Percentiles rank a stretch among this genome's conserved stretches.
phyloP scores from a whole-genome alignment of 2,329 filamentous ascomycete species.

The Sporothrix brasiliensis region DNA sequence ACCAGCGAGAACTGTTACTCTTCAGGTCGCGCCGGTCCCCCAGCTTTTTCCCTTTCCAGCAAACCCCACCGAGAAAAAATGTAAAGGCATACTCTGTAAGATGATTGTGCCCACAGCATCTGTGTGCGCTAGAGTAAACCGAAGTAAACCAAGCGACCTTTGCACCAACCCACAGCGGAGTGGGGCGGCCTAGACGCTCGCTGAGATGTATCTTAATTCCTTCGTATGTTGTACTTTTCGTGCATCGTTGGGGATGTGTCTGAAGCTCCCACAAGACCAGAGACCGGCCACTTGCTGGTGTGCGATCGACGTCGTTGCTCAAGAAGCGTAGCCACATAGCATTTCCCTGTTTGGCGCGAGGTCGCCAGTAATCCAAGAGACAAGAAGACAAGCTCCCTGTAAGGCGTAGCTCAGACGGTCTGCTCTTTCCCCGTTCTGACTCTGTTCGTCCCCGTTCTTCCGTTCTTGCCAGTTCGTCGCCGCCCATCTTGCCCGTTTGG shows the following conservation, averaged over 20 bases:
- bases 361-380: conserved; percentile 4
- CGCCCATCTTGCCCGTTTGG: conserved; percentile 11
- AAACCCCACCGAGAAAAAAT: conserved; percentile 8
- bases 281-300: conserved; percentile 4
- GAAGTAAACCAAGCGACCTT: conserved; percentile 5
- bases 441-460: background rate
- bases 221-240: background rate
- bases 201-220: background rate
- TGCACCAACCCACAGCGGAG: conserved; percentile 21
- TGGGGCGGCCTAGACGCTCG: conserved; percentile 11
- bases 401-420: background rate
- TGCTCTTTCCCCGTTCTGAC: conserved; percentile 28
- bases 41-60: conserved; percentile 13
- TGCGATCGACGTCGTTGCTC: background rate
- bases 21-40: background rate
- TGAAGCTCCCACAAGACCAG: background rate
- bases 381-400: background rate
- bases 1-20: background rate
- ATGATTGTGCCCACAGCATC: background rate
- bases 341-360: background rate
- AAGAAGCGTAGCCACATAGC: background rate
- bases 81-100: background rate
- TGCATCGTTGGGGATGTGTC: background rate
- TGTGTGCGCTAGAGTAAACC: conserved; percentile 5
- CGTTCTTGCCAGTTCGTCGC: background rate